These are phyloP conservation scores for Cucurbita maxima DNA, from an alignment of 306 rosid species.

Conservation along the genomic window DNA sequence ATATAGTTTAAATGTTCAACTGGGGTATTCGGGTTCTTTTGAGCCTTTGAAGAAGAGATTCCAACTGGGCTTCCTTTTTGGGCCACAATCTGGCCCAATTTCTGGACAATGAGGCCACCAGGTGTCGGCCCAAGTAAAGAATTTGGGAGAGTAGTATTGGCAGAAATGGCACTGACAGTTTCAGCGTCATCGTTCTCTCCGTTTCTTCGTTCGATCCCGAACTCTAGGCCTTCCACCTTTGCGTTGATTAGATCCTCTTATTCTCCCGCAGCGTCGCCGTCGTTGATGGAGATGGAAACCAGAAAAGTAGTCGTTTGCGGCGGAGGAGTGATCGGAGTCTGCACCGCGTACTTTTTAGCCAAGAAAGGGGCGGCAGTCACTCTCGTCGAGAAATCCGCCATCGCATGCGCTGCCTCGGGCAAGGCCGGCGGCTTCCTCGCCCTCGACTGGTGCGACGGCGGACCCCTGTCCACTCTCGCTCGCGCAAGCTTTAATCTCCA, in stretches of 20 bases:
- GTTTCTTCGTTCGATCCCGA: slow-evolving; percentile 13
- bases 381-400: slow-evolving; percentile 56
- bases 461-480: slow-evolving; percentile 48
- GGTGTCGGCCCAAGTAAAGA: not conserved
- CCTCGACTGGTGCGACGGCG: slow-evolving; percentile 83
- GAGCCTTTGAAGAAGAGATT: not conserved
- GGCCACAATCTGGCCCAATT: not conserved
- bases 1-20: not conserved
- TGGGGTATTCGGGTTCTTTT: not conserved
- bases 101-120: not conserved
- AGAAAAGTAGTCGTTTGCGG: slow-evolving; percentile 67
- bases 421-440: slow-evolving; percentile 93
- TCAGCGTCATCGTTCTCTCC: not conserved
- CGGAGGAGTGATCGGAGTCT: slow-evolving; percentile 69
- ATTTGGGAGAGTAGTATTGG: not conserved
- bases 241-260: slow-evolving; percentile 6
- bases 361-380: slow-evolving; percentile 72
- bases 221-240: not conserved
- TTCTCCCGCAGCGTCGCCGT: not conserved
- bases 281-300: slow-evolving; percentile 27
- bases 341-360: slow-evolving; percentile 71
- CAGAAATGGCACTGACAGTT: slow-evolving; percentile 12
- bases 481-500: slow-evolving; percentile 76
- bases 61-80: not conserved
- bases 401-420: slow-evolving; percentile 91